phyloP scores from a whole-genome alignment of 2,329 filamentous ascomycete species.

The Epichloe brachyelytri region DNA sequence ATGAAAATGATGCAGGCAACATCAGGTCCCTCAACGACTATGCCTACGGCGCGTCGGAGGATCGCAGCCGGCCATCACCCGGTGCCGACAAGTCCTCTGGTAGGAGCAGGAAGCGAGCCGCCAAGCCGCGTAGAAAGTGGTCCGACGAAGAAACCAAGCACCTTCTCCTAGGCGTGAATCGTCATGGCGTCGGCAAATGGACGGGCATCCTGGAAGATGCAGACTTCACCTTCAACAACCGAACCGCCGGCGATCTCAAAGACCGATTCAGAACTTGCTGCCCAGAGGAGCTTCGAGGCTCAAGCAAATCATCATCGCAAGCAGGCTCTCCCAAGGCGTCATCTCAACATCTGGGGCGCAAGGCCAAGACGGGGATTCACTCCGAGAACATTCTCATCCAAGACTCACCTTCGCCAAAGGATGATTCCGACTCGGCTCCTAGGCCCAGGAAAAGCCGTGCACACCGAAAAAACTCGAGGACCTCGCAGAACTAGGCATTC shows the following conservation, averaged over 20 bases:
- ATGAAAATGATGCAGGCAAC: slow-evolving; percentile 30
- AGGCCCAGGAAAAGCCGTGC: slow-evolving; percentile 38
- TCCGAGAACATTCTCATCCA: slow-evolving; percentile 45
- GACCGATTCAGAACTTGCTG: slow-evolving; percentile 55
- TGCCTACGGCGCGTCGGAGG: slow-evolving; percentile 19
- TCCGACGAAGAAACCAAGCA: slow-evolving; percentile 52
- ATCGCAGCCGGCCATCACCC: slow-evolving; percentile 11
- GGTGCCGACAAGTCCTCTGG: slow-evolving; percentile 17
- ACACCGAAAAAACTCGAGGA: slow-evolving; percentile 44
- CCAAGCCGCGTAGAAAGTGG: slow-evolving; percentile 50
- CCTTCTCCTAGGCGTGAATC: slow-evolving; percentile 46
- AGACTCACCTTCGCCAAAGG: slow-evolving; percentile 16
- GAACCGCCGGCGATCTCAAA: slow-evolving; percentile 50
- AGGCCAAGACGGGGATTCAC: slow-evolving; percentile 34
- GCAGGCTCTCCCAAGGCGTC: slow-evolving; percentile 12
- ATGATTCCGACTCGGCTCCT: slow-evolving; percentile 22
- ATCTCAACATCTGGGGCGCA: slow-evolving; percentile 19
- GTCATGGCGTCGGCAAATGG: slow-evolving; percentile 53
- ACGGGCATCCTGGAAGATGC: slow-evolving; percentile 49
- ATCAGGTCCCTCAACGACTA: slow-evolving; percentile 31
- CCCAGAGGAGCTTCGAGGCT: slow-evolving; percentile 43
- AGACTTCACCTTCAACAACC: slow-evolving; percentile 46
- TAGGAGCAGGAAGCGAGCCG: slow-evolving; percentile 39
- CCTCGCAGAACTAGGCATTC: slow-evolving; percentile 44
- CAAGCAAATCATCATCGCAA: slow-evolving; percentile 17